Percentiles rank a stretch among this genome's conserved stretches.
phyloP scores from a whole-genome alignment of 2,329 filamentous ascomycete genomes.

The Scytalidium sp. region DNA sequence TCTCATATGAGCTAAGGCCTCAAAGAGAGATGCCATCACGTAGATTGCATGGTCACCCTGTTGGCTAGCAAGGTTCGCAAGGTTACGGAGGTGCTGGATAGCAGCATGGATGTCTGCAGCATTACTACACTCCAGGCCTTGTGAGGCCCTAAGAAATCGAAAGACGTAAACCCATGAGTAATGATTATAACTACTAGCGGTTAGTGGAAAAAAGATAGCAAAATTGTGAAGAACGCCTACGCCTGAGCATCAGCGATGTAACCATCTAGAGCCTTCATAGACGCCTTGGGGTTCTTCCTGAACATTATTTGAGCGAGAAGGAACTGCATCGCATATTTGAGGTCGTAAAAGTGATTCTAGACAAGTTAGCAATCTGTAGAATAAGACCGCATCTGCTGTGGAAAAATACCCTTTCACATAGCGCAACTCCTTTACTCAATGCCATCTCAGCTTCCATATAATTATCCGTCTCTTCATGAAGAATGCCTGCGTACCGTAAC shows the following conservation, averaged over 20 bases:
- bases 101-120: conserved; percentile 60
- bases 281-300: conserved; percentile 68
- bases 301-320: conserved; percentile 68
- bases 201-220: conserved; percentile 1
- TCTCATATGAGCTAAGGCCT: conserved; percentile 67
- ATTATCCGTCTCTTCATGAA: conserved; percentile 73
- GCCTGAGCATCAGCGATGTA: conserved; percentile 67
- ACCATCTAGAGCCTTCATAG: conserved; percentile 67
- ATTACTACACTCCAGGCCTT: conserved; percentile 60
- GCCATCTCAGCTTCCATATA: conserved; percentile 69
- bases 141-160: conserved; percentile 67
- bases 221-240: conserved; percentile 35
- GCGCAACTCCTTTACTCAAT: conserved; percentile 66
- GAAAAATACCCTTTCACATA: conserved; percentile 59
- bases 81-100: conserved; percentile 66
- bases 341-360: conserved; percentile 56
- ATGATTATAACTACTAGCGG: conserved; percentile 50
- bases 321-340: conserved; percentile 78
- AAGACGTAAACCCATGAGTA: conserved; percentile 75
- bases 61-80: conserved; percentile 56
- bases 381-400: neutral
- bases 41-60: conserved; percentile 62
- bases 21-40: conserved; percentile 63
- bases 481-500: conserved; percentile 66
- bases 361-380: conserved; percentile 19